phyloP scores from a whole-genome alignment of 208 protist genomes.

The Leishmania tropica region DNA sequence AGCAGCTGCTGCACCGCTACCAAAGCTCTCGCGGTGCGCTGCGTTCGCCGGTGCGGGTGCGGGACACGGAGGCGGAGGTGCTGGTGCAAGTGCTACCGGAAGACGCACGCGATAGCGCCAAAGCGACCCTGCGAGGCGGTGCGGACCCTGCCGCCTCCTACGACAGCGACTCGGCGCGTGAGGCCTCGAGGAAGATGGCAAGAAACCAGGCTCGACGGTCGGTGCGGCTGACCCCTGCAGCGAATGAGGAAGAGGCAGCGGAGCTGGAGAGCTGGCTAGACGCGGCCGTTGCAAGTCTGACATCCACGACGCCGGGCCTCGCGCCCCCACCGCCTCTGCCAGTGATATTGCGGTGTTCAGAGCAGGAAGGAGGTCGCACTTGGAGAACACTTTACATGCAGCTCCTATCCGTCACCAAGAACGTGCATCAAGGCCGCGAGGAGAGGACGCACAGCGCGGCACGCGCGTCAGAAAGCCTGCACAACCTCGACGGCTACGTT shows the following conservation, averaged over 20 bases:
- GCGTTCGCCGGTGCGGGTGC: background rate
- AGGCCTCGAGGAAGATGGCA: background rate
- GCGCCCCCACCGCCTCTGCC: conserved; percentile 9
- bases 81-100: conserved; percentile 16
- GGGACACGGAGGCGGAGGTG: conserved; percentile 12
- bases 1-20: conserved; percentile 12
- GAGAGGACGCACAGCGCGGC: background rate
- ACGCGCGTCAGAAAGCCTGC: background rate
- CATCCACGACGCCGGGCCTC: background rate
- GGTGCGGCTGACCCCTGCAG: background rate
- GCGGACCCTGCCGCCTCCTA: background rate
- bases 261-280: background rate
- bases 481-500: background rate
- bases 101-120: background rate
- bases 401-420: conserved; percentile 2
- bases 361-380: background rate
- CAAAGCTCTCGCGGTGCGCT: background rate
- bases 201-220: background rate
- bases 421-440: background rate
- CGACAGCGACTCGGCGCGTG: background rate
- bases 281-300: background rate
- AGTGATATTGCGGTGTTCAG: background rate
- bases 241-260: background rate
- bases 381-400: background rate
- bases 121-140: background rate